Conservation (phyloP, 2,329 filamentous ascomycete genomes). For the Epichloe aotearoae region DNA sequence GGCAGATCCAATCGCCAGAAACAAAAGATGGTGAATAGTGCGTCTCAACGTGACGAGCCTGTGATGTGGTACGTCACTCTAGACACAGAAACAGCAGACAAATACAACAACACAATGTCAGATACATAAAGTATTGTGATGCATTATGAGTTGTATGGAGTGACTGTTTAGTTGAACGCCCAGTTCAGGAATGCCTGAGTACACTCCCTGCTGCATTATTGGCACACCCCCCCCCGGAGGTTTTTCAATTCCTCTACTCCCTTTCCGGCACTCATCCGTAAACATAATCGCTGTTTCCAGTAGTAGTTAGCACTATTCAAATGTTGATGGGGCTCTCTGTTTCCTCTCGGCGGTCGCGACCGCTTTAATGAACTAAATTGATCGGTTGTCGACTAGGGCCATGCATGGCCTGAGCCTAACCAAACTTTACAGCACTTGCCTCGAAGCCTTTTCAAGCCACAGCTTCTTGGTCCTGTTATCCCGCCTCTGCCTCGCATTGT, state of each 20-base stretch:
- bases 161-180: too few relatives aligned
- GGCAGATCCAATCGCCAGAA: too few relatives aligned
- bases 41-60: too few relatives aligned
- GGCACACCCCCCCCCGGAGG: not conserved
- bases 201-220: not conserved
- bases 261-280: constrained; percentile 5
- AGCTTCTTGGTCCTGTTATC: not conserved
- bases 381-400: not conserved
- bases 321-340: not conserved
- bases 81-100: too few relatives aligned
- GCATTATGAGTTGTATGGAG: too few relatives aligned
- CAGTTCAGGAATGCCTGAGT: too few relatives aligned
- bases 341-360: not conserved
- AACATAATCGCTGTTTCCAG: constrained; percentile 2
- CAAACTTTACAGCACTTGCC: not conserved
- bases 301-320: not conserved
- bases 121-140: too few relatives aligned
- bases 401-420: not conserved
- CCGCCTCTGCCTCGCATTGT: not conserved
- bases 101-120: too few relatives aligned
- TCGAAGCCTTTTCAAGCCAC: not conserved
- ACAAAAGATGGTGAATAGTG: too few relatives aligned
- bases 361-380: not conserved
- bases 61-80: too few relatives aligned
- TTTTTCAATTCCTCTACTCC: not conserved